Evolutionary conservation across 208 protist genomes (phyloP), one percentile per base, ranked within the genome.

Genomic region (Wallacemonas sp.): DNA sequence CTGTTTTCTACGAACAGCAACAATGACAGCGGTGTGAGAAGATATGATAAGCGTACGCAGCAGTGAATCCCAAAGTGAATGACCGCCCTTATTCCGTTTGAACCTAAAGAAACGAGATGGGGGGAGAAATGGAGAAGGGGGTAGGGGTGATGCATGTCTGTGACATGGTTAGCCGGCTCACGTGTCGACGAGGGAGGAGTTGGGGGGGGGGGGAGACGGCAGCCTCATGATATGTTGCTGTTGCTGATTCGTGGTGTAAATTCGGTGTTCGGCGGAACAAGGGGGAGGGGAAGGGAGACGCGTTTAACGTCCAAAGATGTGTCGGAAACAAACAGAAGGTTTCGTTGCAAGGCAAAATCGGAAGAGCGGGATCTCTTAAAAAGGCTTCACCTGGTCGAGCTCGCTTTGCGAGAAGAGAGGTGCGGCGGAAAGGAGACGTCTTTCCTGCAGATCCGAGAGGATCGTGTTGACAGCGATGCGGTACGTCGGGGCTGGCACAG

Each of bases 381-480:
- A 80, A 1, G 74, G 80, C 17, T 70, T 51, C 9, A 84, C 71
- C 42, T 58, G 69, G 14, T 64, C 70, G 3, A 88, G 56, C 66
- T 92, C 82, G 17, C 45, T 38, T 24, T 61, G 65, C 0, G 75
- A 80, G 47, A 80, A 93, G 1, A 69, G 67, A 34, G 51, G 62
- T 11, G 77, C 78, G 4, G 31, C 14, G 46, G 72, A 68, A 2
- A 30, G 8, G 2, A 87, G 9, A 3, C 82, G 80, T 12, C 49
- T 17, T 0, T 61, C 46, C 9, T 26, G 41, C 68, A 93, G 51
- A 12, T 44, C 15, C 2, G 27, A 58, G 15, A 93, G 49, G 42
- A 90, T 93, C 12, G 36, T 22, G 51, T 93, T 93, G 39, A 88
- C 80, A 2, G 80, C 80, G 12, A 45, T 55, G 5, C 70, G 65